Evolutionary conservation across 768 basidiomycete species (phyloP).

Genomic region (Cystofilobasidium capitatum): DNA sequence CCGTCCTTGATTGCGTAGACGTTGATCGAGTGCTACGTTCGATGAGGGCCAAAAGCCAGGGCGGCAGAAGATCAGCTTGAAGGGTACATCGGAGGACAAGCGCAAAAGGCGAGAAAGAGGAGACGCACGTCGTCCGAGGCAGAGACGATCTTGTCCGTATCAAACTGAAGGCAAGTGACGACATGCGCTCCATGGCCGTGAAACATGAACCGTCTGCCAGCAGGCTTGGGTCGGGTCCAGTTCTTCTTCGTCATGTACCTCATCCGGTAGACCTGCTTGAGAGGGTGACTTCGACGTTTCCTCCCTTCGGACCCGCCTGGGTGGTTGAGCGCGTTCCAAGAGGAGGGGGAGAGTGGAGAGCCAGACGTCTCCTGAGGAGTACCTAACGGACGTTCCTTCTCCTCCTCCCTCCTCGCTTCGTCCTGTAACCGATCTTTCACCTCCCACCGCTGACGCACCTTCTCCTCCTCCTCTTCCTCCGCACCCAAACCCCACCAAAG

Average conservation of each 20-base stretch:
- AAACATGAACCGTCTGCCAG: conserved; percentile 21
- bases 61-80: neutral
- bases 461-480: conserved; percentile 67
- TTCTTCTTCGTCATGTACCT: conserved; percentile 20
- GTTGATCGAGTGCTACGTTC: conserved; percentile 65
- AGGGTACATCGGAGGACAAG: neutral
- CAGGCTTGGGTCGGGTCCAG: conserved; percentile 21
- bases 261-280: conserved; percentile 27
- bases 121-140: conserved; percentile 69
- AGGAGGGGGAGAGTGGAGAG: no score
- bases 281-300: conserved; percentile 19
- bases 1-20: conserved; percentile 85
- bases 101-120: neutral
- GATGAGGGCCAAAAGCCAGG: neutral
- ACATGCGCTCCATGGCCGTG: conserved; percentile 61
- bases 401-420: neutral
- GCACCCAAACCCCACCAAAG: conserved; percentile 83
- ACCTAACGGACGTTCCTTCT: conserved; percentile 3
- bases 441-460: conserved; percentile 49
- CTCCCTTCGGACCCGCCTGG: neutral
- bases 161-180: conserved; percentile 92
- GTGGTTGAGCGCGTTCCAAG: no score
- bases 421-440: conserved; percentile 27
- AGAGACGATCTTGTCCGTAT: conserved; percentile 85
- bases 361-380: neutral